Conservation (phyloP, 768 basidiomycete genomes). For the Galerina marginata region DNA sequence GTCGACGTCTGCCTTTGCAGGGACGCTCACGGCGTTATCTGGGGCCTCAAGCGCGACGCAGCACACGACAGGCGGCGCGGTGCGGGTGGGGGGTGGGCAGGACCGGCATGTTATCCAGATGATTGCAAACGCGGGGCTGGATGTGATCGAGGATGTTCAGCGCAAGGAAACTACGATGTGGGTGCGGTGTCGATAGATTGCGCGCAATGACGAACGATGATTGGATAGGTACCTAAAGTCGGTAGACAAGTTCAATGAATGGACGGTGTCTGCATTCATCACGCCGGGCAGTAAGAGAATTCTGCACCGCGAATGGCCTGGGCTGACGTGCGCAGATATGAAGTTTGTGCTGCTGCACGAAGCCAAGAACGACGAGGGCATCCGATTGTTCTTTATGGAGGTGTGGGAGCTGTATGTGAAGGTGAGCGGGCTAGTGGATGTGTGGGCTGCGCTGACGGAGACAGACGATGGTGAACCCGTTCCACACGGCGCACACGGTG, state of each 20-base stretch:
- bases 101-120: conserved; percentile 97
- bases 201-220: conserved; percentile 19
- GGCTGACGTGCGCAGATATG: conserved; percentile 66
- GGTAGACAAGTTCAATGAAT: conserved; percentile 98
- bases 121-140: conserved; percentile 96
- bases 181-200: conserved; percentile 33
- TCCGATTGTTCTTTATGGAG: conserved; percentile 89
- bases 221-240: conserved; percentile 86
- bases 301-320: background rate
- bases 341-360: conserved; percentile 96
- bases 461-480: conserved; percentile 93
- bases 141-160: conserved; percentile 93
- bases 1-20: conserved; percentile 92
- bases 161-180: conserved; percentile 81
- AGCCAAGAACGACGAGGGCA: conserved; percentile 96
- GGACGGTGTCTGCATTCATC: conserved; percentile 96
- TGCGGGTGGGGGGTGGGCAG: conserved; percentile 79
- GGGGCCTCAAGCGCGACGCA: conserved; percentile 82
- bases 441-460: conserved; percentile 13
- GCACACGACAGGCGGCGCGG: conserved; percentile 65
- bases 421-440: conserved; percentile 47
- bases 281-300: conserved; percentile 88
- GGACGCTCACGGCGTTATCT: conserved; percentile 84
- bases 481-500: conserved; percentile 86
- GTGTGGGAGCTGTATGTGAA: conserved; percentile 98